Base-by-base conservation (phyloP, 1,139 yeast species). In the Scheffersomyces cryptocercus region DNA sequence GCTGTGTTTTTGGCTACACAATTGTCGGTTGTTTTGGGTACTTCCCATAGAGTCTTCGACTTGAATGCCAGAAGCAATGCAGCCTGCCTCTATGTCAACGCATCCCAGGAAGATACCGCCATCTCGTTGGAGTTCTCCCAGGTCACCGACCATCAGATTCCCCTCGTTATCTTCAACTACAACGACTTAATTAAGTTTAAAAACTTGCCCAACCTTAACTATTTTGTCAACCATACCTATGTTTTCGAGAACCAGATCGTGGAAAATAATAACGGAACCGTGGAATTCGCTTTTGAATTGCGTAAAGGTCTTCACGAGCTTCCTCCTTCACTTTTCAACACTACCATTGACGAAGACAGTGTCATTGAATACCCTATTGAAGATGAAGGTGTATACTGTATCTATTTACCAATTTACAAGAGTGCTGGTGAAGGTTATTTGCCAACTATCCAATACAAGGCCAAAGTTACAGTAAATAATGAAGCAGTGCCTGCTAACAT, bases 161-260 rank as follows among this genome's bases (percentile, higher is more conserved):
- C 56, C 3, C 41, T 50, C 28, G 35, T 51, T 11, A 36, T 52
- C n/a, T 52, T 51, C 48, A 43, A 50, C 41, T 52, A 51, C 45
- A 35, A 42, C 40, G 56, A 52, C 26, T 36, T 51, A 24, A 28
- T 28, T 26, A 47, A 45, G 36, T 41, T 46, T 35, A 30, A 36
- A 12, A 51, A 51, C 35, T 28, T 52, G 35, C 56, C 56, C 33
- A 42, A 43, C 38, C 47, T 46, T 24, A 47, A 41, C 15, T 35
- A 33, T 15, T 52, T 51, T 39, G 36, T 48, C 32, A 43, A 47
- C 35, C 38, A 45, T 9, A 40, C 51, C 10, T 42, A 38, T 33
- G 20, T 31, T 10, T 31, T 31, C 3, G 35, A 31, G 24, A 31
- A 31, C 24, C 35, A 15, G 10, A 31, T 31, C 11, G 15, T 31